phyloP scores from a whole-genome alignment of 140 eudicot genomes.

The Senecio squalidus region DNA sequence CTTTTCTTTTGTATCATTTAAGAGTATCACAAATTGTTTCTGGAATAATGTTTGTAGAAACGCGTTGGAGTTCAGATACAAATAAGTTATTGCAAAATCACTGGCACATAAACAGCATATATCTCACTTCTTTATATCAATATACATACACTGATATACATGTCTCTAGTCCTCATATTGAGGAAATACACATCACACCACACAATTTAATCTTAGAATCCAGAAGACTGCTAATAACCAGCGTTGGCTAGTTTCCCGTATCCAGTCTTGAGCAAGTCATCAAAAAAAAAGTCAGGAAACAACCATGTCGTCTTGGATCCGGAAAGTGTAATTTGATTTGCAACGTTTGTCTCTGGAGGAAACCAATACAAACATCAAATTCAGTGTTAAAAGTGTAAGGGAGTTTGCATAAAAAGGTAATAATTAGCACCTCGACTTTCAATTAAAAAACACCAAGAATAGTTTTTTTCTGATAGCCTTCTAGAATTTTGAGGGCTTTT shows the following conservation, averaged over 20 bases:
- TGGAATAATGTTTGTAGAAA: neutral
- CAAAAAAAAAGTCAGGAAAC: neutral
- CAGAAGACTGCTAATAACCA: neutral
- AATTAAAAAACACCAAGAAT: no score
- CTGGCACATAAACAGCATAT: slow-evolving; percentile 5
- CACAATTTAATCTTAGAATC: neutral
- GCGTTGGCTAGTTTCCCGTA: neutral
- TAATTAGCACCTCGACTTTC: no score
- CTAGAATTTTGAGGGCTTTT: no score
- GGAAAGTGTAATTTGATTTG: neutral
- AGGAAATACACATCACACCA: slow-evolving; percentile 6
- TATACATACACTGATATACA: slow-evolving; percentile 3
- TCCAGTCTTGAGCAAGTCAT: neutral
- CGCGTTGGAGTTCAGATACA: neutral
- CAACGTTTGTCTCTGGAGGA: neutral
- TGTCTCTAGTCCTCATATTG: neutral
- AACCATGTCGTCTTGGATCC: neutral
- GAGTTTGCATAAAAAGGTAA: neutral
- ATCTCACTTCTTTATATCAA: neutral
- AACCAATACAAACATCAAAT: neutral
- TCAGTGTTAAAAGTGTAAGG: neutral
- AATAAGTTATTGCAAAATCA: neutral
- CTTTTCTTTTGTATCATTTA: neutral
- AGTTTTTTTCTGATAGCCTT: no score
- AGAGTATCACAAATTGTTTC: neutral